A percentile compares a stretch with the other conserved stretches of the same genome.
Conservation (phyloP, 257 asterid genomes). For the Solanum sejunctum region DNA sequence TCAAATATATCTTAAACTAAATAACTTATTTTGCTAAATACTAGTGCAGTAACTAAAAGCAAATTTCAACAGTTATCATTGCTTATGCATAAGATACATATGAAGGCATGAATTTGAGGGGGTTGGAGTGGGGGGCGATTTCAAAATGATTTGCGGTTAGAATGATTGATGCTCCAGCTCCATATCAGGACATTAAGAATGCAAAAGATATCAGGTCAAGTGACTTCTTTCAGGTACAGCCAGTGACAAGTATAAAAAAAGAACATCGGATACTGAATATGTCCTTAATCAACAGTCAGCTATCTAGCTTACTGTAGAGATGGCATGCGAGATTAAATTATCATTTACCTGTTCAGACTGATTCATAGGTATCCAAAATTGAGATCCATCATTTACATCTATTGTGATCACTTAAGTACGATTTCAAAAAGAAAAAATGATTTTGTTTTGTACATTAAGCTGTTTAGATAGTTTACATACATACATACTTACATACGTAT, state of each 20-base stretch:
- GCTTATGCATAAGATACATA: too few species aligned
- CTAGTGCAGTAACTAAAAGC: too few species aligned
- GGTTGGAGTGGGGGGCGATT: too few species aligned
- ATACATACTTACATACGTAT: too few species aligned
- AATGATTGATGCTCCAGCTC: not conserved
- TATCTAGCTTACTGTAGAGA: not conserved
- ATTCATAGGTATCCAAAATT: not conserved
- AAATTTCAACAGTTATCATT: too few species aligned
- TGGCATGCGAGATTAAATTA: not conserved
- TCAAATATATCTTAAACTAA: too few species aligned
- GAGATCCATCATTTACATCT: not conserved
- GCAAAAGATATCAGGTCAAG: not conserved
- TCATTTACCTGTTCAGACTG: not conserved
- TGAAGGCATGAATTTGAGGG: too few species aligned
- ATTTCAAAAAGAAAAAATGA: not conserved
- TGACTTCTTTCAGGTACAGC: not conserved
- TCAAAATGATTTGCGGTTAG: not conserved
- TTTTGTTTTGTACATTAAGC: not conserved
- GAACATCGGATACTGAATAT: not conserved
- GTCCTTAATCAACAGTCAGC: not conserved
- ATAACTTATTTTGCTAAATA: too few species aligned
- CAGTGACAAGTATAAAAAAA: not conserved
- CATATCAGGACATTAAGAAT: not conserved
- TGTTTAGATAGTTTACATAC: not conserved
- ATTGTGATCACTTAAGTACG: not conserved